phyloP scores from a whole-genome alignment of 1,284 basidiomycete genomes.

The Sanghuangporus baumii region DNA sequence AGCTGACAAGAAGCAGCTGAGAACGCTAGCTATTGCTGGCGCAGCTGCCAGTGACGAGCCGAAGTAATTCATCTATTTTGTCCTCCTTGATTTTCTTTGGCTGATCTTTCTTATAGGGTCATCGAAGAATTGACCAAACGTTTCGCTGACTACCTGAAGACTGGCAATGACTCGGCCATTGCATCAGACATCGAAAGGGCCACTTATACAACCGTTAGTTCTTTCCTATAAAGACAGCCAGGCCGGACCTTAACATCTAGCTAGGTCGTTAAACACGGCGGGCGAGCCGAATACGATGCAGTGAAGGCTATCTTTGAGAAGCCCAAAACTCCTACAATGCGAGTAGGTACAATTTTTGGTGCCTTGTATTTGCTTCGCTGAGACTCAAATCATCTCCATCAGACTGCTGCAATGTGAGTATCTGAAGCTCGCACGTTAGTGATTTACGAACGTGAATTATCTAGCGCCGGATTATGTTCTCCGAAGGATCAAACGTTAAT shows the following conservation, averaged over 20 bases:
- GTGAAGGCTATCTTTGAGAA: conserved; percentile 68
- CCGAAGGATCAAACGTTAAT: conserved; percentile 42
- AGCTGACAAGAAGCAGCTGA: conserved; percentile 68
- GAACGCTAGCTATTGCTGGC: conserved; percentile 70
- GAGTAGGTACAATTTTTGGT: conserved; percentile 28
- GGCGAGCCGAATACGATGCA: conserved; percentile 73
- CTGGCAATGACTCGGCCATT: conserved; percentile 74
- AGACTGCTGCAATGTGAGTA: conserved; percentile 6
- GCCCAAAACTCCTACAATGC: conserved; percentile 67
- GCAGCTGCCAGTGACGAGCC: conserved; percentile 62
- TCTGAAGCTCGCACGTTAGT: not conserved
- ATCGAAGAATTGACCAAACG: conserved; percentile 69
- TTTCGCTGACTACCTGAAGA: conserved; percentile 70
- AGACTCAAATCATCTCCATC: not conserved
- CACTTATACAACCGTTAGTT: conserved; percentile 45
- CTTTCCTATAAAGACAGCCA: no score
- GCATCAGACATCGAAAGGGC: conserved; percentile 67
- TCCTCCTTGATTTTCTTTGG: not conserved
- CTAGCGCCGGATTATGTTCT: conserved; percentile 38
- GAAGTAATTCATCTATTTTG: conserved; percentile 32
- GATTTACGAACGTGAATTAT: conserved; percentile 14
- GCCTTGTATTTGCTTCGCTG: conserved; percentile 42
- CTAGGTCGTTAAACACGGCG: conserved; percentile 72
- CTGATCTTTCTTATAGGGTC: conserved; percentile 41
- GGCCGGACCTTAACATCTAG: conserved; percentile 22